phyloP scores from a whole-genome alignment of 2,329 filamentous ascomycete species.

The Hysterium pulicare region DNA sequence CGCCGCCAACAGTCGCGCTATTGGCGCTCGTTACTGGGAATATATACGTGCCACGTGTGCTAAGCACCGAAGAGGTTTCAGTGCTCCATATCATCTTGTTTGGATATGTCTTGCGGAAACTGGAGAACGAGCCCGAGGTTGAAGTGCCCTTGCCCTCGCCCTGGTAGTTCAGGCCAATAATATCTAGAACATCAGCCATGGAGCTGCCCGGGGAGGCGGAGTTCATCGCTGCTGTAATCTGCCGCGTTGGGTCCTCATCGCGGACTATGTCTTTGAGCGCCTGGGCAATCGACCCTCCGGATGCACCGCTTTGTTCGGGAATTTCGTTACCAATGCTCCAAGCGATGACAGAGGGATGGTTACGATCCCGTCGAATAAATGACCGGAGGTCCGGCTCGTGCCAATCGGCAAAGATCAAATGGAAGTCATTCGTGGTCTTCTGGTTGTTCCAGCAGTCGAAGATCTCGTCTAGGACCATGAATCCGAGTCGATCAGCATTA shows the following conservation, averaged over 20 bases:
- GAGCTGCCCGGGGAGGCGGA: slow-evolving; percentile 39
- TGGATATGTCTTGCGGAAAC: slow-evolving; percentile 46
- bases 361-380: slow-evolving; percentile 54
- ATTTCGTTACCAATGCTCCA: slow-evolving; percentile 58
- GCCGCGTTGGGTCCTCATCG: slow-evolving; percentile 49
- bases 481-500: slow-evolving; percentile 49
- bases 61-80: slow-evolving; percentile 42
- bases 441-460: slow-evolving; percentile 52
- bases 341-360: slow-evolving; percentile 52
- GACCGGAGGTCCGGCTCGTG: slow-evolving; percentile 51
- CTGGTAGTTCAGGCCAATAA: slow-evolving; percentile 56
- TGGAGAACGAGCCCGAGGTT: slow-evolving; percentile 41
- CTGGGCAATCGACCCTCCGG: slow-evolving; percentile 31
- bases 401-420: slow-evolving; percentile 53
- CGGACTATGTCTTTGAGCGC: slow-evolving; percentile 42
- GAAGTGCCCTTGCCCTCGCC: slow-evolving; percentile 46
- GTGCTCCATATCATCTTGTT: slow-evolving; percentile 42
- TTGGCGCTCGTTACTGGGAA: slow-evolving; percentile 48
- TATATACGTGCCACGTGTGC: slow-evolving; percentile 51
- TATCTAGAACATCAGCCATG: slow-evolving; percentile 44
- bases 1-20: slow-evolving; percentile 39
- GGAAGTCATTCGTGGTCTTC: slow-evolving; percentile 51
- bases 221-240: slow-evolving; percentile 48
- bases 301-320: slow-evolving; percentile 43
- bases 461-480: slow-evolving; percentile 53